These are phyloP conservation scores for Globisporangium canariense DNA, from an alignment of 352 stramenopile genomes.

Conservation along the genomic window DNA sequence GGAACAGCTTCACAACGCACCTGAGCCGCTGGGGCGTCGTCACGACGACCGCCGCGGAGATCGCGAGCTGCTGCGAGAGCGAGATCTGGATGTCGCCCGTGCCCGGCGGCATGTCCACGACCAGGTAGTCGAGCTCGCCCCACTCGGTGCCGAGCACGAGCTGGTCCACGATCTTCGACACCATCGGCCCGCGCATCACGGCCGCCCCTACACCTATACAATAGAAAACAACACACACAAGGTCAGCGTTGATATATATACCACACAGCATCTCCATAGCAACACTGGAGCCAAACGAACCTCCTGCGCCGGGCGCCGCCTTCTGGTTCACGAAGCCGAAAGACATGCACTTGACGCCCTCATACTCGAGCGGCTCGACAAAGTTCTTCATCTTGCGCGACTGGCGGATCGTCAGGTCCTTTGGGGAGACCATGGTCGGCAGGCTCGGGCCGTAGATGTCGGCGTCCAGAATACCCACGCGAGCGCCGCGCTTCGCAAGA, in stretches of 20 bases:
- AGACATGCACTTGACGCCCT: conserved; percentile 91
- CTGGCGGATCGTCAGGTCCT: conserved; percentile 62
- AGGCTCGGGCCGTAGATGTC: conserved; percentile 99
- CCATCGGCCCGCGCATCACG: conserved; percentile 97
- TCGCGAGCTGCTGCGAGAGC: conserved; percentile 95
- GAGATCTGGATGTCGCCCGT: conserved; percentile 99
- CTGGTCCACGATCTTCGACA: conserved; percentile 97
- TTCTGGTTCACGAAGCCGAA: conserved; percentile 92
- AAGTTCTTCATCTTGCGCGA: conserved; percentile 72
- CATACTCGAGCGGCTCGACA: conserved; percentile 78
- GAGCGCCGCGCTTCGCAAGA: conserved; percentile 85
- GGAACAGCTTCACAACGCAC: conserved; percentile 17
- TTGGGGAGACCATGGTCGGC: conserved; percentile 93
- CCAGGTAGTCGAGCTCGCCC: conserved; percentile 99
- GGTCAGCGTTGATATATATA: neutral
- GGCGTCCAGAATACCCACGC: conserved; percentile 98
- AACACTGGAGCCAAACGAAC: conserved; percentile 28
- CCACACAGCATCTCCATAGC: conserved; percentile 14
- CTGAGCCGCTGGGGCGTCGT: conserved; percentile 97
- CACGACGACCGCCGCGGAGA: conserved; percentile 98
- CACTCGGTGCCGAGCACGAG: conserved; percentile 95
- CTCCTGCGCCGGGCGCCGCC: conserved; percentile 68
- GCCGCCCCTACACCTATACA: conserved; percentile 71
- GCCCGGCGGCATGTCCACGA: conserved; percentile 98
- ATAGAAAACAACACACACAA: neutral